phyloP scores from a whole-genome alignment of 768 basidiomycete genomes.

The Strobilomyces confusus region DNA sequence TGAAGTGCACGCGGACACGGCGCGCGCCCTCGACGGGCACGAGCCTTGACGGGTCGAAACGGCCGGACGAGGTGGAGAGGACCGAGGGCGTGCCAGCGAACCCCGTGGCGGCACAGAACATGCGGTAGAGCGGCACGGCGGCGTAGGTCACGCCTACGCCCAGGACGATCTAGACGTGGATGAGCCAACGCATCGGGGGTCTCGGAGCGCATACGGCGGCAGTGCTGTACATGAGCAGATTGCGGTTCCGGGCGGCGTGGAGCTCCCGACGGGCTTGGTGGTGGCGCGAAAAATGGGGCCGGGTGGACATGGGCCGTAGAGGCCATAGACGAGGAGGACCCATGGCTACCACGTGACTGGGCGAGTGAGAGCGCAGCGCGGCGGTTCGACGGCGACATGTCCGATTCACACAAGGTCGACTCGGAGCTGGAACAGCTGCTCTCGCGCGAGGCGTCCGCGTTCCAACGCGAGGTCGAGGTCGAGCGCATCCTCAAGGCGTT shows the following conservation, averaged over 20 bases:
- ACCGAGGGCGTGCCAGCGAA: slow-evolving; percentile 94
- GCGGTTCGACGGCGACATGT: background rate
- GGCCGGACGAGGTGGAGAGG: slow-evolving; percentile 54
- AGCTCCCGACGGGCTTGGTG: slow-evolving; percentile 36
- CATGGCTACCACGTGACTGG: too few species aligned
- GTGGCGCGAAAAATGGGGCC: slow-evolving; percentile 15
- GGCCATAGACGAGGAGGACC: too few species aligned
- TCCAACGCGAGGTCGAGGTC: slow-evolving; percentile 84
- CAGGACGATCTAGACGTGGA: slow-evolving; percentile 57
- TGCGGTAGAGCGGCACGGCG: slow-evolving; percentile 93
- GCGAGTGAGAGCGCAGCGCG: too few species aligned
- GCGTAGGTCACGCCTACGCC: slow-evolving; percentile 91
- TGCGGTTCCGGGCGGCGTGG: slow-evolving; percentile 61
- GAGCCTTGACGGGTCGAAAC: slow-evolving; percentile 81
- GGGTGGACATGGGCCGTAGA: slow-evolving; percentile 15
- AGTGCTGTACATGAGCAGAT: slow-evolving; percentile 78
- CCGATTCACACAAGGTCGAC: slow-evolving; percentile 27
- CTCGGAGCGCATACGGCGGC: slow-evolving; percentile 58
- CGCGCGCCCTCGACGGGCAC: slow-evolving; percentile 64
- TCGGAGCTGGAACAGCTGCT: slow-evolving; percentile 77
- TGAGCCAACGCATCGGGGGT: background rate
- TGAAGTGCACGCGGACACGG: slow-evolving; percentile 93
- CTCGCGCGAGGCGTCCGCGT: slow-evolving; percentile 75
- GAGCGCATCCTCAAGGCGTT: slow-evolving; percentile 92
- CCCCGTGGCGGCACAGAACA: slow-evolving; percentile 97